Evolutionary conservation across 139 green algal genomes (phyloP).

Genomic region (Chlamydomonas eustigma): DNA sequence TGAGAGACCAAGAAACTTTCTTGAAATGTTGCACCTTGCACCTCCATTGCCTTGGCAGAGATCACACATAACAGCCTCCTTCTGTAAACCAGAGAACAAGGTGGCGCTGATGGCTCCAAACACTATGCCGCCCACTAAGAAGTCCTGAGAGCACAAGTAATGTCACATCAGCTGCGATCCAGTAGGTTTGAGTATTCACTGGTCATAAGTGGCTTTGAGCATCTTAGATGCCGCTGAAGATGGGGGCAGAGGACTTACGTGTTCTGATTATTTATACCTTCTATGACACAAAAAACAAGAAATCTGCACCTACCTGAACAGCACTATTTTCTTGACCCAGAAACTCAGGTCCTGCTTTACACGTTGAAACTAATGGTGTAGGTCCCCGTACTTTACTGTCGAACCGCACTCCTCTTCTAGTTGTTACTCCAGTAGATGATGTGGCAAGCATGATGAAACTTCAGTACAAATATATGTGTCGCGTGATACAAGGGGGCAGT

Average conservation of each 20-base stretch:
- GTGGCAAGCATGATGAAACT: too few relatives aligned
- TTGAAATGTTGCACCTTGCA: background rate
- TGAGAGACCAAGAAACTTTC: background rate
- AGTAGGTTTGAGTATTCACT: too few relatives aligned
- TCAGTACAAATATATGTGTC: too few relatives aligned
- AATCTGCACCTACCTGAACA: background rate
- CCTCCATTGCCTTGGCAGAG: conserved; percentile 22
- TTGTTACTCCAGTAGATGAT: too few relatives aligned
- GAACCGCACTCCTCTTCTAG: too few relatives aligned
- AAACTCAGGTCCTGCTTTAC: too few relatives aligned
- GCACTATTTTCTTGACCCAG: too few relatives aligned
- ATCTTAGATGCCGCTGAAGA: background rate
- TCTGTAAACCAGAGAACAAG: conserved; percentile 35
- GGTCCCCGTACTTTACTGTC: too few relatives aligned
- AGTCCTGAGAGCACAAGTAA: conserved; percentile 31
- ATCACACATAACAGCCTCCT: conserved; percentile 39
- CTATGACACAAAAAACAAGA: background rate
- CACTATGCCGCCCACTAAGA: conserved; percentile 50
- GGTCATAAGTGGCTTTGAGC: too few relatives aligned
- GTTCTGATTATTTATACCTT: background rate
- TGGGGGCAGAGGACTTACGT: background rate
- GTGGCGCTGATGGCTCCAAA: conserved; percentile 33
- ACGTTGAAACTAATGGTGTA: too few relatives aligned
- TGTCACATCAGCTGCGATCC: background rate
- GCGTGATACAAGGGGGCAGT: too few relatives aligned